Percentiles rank a stretch among this genome's conserved stretches.
Conservation (phyloP, 345 rosid genomes). For the thale cress (Arabidopsis thaliana) region TAIR10.1 NC_003070.9:8918501-8919000, state of each 20-base stretch:
- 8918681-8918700: conserved; percentile 5
- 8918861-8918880: conserved; percentile 31
- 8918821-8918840: conserved; percentile 1
- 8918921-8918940: conserved; percentile 44
- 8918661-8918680: conserved; percentile 15
- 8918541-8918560: neutral
- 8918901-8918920: conserved; percentile 45
- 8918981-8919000: conserved; percentile 44
- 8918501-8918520: conserved; percentile 36
- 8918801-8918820: conserved; percentile 28
- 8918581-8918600: conserved; percentile 34
- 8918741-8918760: neutral
- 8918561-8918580: neutral
- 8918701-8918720: neutral
- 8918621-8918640: conserved; percentile 32
- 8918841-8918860: conserved; percentile 29
- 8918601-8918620: conserved; percentile 28
- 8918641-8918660: neutral
- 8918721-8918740: neutral
- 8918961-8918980: conserved; percentile 40
- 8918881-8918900: conserved; percentile 28
- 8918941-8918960: conserved; percentile 36
- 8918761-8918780: conserved; percentile 36
- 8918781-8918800: conserved; percentile 34
- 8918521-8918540: conserved; percentile 32